Evolutionary conservation across 305 asterid species (phyloP).

Genomic region (Plantago rigida): DNA sequence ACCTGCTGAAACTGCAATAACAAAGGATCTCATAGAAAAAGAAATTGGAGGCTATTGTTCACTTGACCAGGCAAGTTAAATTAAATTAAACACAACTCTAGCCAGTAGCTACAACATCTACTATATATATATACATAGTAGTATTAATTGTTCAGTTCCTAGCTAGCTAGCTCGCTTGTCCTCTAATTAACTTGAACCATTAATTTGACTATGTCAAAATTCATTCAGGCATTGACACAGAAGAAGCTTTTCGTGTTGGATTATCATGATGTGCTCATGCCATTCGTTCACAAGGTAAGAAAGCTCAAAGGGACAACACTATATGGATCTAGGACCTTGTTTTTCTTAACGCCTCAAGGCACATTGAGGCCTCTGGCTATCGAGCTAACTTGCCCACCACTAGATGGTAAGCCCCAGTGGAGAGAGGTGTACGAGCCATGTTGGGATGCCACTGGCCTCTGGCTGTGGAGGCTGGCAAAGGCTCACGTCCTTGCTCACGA

Average conservation of each 20-base stretch:
- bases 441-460: constrained; percentile 46
- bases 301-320: constrained; percentile 41
- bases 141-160: too few species aligned
- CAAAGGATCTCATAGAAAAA: constrained; percentile 39
- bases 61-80: constrained; percentile 45
- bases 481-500: constrained; percentile 62
- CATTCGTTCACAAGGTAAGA: constrained; percentile 59
- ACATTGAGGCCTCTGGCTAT: constrained; percentile 60
- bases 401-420: constrained; percentile 46
- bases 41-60: constrained; percentile 44
- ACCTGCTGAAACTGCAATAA: constrained; percentile 60
- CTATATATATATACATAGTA: too few species aligned
- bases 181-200: too few species aligned
- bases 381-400: constrained; percentile 57
- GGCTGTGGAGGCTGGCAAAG: constrained; percentile 69
- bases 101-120: too few species aligned
- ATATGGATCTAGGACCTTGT: constrained; percentile 67
- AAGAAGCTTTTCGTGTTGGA: constrained; percentile 70
- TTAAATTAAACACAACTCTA: too few species aligned
- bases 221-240: constrained; percentile 48
- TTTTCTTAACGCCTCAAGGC: constrained; percentile 39
- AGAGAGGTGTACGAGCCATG: constrained; percentile 31
- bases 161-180: too few species aligned
- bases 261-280: constrained; percentile 63
- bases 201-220: neutral